Evolutionary conservation across 306 rosid species (phyloP).

Genomic region (Gleditsia sinensis): DNA sequence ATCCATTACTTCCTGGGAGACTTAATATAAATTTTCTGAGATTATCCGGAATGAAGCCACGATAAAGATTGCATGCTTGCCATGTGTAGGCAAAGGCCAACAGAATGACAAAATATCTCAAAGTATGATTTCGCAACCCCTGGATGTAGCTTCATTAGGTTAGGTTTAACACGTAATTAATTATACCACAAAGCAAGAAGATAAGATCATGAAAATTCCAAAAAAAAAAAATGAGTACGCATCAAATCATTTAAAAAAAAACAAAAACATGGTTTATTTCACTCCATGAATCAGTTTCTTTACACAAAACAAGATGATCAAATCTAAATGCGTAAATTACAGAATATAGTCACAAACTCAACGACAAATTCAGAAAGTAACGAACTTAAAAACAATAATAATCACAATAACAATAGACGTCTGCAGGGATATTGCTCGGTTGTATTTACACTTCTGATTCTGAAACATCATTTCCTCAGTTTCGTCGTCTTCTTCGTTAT

Average conservation of each 20-base stretch:
- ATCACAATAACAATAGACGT: conserved; percentile 31
- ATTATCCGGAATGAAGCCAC: conserved; percentile 26
- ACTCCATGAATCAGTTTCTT: conserved; percentile 25
- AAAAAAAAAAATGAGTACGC: not conserved
- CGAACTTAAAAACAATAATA: conserved; percentile 36
- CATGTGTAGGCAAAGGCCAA: conserved; percentile 41
- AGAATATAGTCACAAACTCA: conserved; percentile 29
- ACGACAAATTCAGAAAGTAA: conserved; percentile 38
- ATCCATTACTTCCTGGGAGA: not conserved
- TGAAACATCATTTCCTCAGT: not conserved
- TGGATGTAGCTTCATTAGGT: not conserved
- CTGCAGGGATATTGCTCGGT: conserved; percentile 39
- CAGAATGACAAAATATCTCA: conserved; percentile 21
- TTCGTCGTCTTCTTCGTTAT: not conserved
- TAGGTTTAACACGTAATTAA: conserved; percentile 39
- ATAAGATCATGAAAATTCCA: not conserved
- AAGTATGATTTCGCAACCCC: conserved; percentile 11
- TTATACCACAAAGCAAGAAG: not conserved
- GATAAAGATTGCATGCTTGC: conserved; percentile 41
- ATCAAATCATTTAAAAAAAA: no score
- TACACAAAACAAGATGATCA: conserved; percentile 29
- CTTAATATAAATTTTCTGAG: not conserved
- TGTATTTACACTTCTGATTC: conserved; percentile 51
- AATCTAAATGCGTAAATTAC: conserved; percentile 35
- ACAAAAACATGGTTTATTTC: not conserved